Base-by-base conservation (phyloP, 2,329 filamentous ascomycete genomes). In the Colletotrichum echinochloae region DNA sequence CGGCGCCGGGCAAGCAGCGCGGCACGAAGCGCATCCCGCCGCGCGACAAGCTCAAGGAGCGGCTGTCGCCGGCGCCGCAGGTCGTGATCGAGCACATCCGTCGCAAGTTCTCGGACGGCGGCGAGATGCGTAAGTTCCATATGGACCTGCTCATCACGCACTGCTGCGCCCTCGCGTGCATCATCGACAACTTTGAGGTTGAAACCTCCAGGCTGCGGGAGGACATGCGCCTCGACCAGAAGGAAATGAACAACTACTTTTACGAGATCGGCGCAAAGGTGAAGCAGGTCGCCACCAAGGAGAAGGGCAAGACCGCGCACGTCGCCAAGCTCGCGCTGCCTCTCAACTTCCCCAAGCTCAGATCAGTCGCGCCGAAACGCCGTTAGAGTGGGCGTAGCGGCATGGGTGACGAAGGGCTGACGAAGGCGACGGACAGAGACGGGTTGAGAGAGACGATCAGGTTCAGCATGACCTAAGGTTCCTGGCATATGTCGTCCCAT, bases 291-390 rank as follows among this genome's bases (percentile, higher is more conserved):
- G 86, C 90, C 74, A 88, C 87, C 39, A 90, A 90, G 73, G 88
- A 89, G 65, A 89, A 89, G 66, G 89, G 90, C 72, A 86, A 81
- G 70, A 80, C 80, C 67, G 75, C 80, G 37, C 82, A 87, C 70
- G 82, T 95, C 60, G 94, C 92, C 16, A 90, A 90, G 74, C 83
- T 98, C 76, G 89, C 87, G 75, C 80, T 98, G 72, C 96, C 96
- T 3, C 83, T 98, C 56, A 87, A 91, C 70, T 98, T 98, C 79
- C 96, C 95, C 1, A 94, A 92, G 83, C 80, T 82, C 75, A 77
- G 79, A 61, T 76, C 78, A 30, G 78, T 76, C 56, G 74, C 70
- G 37, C 74, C 73, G 41, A 75, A 72, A 56, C 67, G 70, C 56
- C 70, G 72, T 60, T 74, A 70, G 39, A 60, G 16, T 51, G 8